These are phyloP conservation scores for Yamadazyma trypodendri DNA, from an alignment of 1,139 yeast species.

Conservation along the genomic window DNA sequence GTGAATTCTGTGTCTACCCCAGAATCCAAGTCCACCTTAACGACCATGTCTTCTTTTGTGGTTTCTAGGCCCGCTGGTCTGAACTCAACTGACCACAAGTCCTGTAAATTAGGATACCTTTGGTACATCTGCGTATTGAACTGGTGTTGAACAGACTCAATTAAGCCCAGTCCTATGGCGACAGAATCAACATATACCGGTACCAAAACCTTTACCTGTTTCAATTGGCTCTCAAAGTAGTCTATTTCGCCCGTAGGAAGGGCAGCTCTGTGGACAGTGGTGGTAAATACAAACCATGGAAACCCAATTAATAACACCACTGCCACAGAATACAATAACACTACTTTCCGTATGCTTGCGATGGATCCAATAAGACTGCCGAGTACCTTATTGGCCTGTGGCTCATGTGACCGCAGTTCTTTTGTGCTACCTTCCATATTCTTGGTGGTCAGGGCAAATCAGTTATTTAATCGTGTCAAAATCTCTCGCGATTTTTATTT, in stretches of 20 bases:
- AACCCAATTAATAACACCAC: slow-evolving; percentile 53
- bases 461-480: background rate
- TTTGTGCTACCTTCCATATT: background rate
- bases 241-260: slow-evolving; percentile 60
- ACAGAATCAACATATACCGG: slow-evolving; percentile 58
- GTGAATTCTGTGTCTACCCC: slow-evolving; percentile 20
- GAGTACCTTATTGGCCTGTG: background rate
- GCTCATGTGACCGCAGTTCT: background rate
- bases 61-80: no score
- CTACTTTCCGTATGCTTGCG: slow-evolving; percentile 9
- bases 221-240: slow-evolving; percentile 33
- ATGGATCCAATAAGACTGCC: slow-evolving; percentile 6
- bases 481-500: no score
- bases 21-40: slow-evolving; percentile 20
- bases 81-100: slow-evolving; percentile 31
- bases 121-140: slow-evolving; percentile 25
- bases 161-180: slow-evolving; percentile 23
- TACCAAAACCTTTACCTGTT: slow-evolving; percentile 41
- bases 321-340: slow-evolving; percentile 16
- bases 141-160: slow-evolving; percentile 29
- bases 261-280: slow-evolving; percentile 73
- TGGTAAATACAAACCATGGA: slow-evolving; percentile 72
- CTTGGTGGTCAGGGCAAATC: background rate
- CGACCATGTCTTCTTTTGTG: slow-evolving; percentile 18
- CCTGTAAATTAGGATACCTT: slow-evolving; percentile 21